Percentiles rank a stretch among this genome's conserved stretches.
Evolutionary conservation across 2,329 filamentous ascomycete species (phyloP).

Genomic region (Hypocreales sp.): DNA sequence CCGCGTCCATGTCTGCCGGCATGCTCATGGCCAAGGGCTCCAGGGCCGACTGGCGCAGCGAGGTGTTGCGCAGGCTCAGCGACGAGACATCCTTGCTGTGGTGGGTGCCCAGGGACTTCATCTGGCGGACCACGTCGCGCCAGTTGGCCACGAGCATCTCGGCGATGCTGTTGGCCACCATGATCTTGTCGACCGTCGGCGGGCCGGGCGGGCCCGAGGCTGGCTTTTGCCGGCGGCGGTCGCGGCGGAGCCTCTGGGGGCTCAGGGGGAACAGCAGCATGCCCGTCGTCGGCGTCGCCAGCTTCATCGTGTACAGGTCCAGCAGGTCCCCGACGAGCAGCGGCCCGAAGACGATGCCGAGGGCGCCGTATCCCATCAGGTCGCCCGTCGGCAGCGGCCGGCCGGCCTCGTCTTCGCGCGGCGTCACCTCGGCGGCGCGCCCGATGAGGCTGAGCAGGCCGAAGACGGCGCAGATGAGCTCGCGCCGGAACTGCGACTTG

Average conservation of each 20-base stretch:
- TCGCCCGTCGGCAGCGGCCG: constrained; percentile 38
- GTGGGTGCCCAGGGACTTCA: constrained; percentile 29
- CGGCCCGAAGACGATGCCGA: constrained; percentile 51
- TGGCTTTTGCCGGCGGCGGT: constrained; percentile 8
- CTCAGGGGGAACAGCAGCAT: constrained; percentile 25
- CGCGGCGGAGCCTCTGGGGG: constrained; percentile 21
- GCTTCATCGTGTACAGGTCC: constrained; percentile 31
- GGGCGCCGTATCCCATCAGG: constrained; percentile 46
- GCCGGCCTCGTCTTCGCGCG: constrained; percentile 34
- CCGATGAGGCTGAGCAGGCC: constrained; percentile 48
- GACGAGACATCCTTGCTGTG: constrained; percentile 8
- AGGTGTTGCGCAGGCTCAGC: constrained; percentile 3
- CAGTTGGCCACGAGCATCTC: constrained; percentile 54
- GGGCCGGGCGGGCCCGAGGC: constrained; percentile 4
- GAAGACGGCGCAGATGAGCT: constrained; percentile 52
- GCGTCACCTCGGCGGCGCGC: constrained; percentile 35
- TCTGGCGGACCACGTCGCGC: constrained; percentile 46
- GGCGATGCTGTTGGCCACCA: constrained; percentile 40
- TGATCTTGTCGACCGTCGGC: constrained; percentile 36
- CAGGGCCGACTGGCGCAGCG: constrained; percentile 23
- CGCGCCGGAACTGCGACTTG: constrained; percentile 42
- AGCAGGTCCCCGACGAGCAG: constrained; percentile 44
- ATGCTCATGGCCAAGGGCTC: constrained; percentile 17
- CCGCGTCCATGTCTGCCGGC: constrained; percentile 1
- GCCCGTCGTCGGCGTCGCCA: constrained; percentile 24